Evolutionary conservation across 2,329 filamentous ascomycete species (phyloP).

Genomic region (Meredithiella fracta): DNA sequence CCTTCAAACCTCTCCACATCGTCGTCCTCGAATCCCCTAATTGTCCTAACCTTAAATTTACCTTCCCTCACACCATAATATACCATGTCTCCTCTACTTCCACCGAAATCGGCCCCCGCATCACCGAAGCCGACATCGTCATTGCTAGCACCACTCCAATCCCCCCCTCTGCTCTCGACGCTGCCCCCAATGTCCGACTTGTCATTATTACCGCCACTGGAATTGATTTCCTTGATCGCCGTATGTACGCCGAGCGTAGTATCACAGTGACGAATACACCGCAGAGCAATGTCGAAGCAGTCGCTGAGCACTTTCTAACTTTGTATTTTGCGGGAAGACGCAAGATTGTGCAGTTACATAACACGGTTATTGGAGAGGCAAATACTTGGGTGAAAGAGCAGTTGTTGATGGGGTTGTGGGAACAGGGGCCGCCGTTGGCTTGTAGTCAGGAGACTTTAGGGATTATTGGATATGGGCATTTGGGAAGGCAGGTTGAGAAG

Average conservation of each 20-base stretch:
- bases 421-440: slow-evolving; percentile 17
- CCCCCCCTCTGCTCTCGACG: not conserved
- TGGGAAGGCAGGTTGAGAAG: slow-evolving; percentile 17
- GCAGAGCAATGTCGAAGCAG: slow-evolving; percentile 11
- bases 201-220: slow-evolving; percentile 11
- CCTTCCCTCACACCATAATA: slow-evolving; percentile 10
- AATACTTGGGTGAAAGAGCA: slow-evolving; percentile 4
- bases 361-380: not conserved
- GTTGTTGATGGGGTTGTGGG: slow-evolving; percentile 6
- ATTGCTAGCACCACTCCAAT: slow-evolving; percentile 12
- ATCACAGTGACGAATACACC: slow-evolving; percentile 13
- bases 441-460: slow-evolving; percentile 19
- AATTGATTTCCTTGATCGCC: slow-evolving; percentile 10
- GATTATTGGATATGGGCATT: slow-evolving; percentile 19
- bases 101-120: slow-evolving; percentile 6
- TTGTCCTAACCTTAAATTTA: slow-evolving; percentile 5
- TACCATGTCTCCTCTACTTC: slow-evolving; percentile 1
- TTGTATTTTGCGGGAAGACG: slow-evolving; percentile 12
- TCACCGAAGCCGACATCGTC: slow-evolving; percentile 10
- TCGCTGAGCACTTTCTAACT: slow-evolving; percentile 10
- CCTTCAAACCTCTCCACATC: slow-evolving; percentile 15
- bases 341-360: slow-evolving; percentile 4
- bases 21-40: slow-evolving; percentile 10
- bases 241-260: slow-evolving; percentile 2
- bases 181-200: slow-evolving; percentile 3